These are phyloP conservation scores for Melaleuca quinquenervia DNA, from an alignment of 345 rosid genomes.

Conservation along the genomic window DNA sequence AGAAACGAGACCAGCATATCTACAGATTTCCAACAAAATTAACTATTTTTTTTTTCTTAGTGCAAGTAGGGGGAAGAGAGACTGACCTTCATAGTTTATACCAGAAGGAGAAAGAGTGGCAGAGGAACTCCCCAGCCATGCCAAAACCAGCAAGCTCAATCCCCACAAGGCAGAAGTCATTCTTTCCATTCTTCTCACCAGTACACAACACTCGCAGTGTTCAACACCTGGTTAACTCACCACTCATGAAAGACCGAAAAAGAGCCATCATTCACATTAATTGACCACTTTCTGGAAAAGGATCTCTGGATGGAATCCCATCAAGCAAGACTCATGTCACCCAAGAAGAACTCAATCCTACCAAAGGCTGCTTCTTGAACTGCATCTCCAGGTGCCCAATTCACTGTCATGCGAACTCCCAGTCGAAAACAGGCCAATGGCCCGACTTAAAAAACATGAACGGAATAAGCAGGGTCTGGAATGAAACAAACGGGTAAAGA, in stretches of 20 bases:
- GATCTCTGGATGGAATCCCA: background rate
- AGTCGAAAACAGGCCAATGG: background rate
- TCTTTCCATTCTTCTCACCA: background rate
- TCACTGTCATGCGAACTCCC: background rate
- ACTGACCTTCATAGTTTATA: constrained; percentile 31
- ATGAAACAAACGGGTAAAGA: background rate
- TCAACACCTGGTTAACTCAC: background rate
- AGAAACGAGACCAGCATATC: background rate
- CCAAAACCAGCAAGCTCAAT: constrained; percentile 12
- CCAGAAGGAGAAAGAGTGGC: constrained; percentile 31
- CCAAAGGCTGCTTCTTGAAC: background rate
- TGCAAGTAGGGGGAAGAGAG: background rate
- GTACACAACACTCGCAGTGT: background rate
- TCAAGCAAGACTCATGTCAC: background rate
- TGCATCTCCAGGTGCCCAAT: background rate
- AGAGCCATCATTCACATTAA: background rate
- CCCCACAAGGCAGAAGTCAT: background rate
- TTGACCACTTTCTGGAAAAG: background rate
- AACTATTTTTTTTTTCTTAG: background rate
- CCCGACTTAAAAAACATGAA: background rate
- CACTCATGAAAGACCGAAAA: background rate
- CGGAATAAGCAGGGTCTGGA: background rate
- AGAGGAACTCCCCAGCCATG: constrained; percentile 12
- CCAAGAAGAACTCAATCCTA: background rate
- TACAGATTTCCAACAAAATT: background rate